Evolutionary conservation across 2,329 filamentous ascomycete species (phyloP).

Genomic region (Paecilomyces sp.): DNA sequence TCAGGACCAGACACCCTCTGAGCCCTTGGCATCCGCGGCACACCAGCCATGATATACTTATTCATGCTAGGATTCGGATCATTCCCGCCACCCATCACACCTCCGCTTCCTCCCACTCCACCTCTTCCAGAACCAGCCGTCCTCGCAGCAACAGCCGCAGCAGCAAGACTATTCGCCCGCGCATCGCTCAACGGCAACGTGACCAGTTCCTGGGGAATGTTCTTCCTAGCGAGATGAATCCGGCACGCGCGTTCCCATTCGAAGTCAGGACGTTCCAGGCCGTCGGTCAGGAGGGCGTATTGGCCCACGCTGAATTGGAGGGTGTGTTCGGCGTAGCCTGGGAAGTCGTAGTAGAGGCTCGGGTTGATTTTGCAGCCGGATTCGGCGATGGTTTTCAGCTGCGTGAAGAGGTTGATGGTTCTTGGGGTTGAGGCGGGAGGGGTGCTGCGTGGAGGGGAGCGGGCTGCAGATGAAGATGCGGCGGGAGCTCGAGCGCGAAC

Average conservation of each 20-base stretch:
- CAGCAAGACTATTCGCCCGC: too few relatives aligned
- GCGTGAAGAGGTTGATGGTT: slow-evolving; percentile 1
- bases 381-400: neutral
- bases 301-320: neutral
- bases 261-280: neutral
- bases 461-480: neutral
- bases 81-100: neutral
- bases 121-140: too few relatives aligned
- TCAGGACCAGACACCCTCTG: neutral
- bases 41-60: neutral
- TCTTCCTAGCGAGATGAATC: neutral
- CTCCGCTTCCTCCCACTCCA: too few relatives aligned
- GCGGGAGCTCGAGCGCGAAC: neutral
- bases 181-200: neutral
- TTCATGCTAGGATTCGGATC: neutral
- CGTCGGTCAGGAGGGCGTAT: neutral
- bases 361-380: neutral
- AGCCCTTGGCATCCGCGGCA: neutral
- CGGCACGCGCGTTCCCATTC: neutral
- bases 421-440: slow-evolving; percentile 1
- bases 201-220: neutral
- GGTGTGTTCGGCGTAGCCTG: neutral
- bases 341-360: neutral
- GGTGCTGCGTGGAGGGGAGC: neutral
- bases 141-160: too few relatives aligned